Conservation (phyloP, 1,139 yeast species). For the Hyphopichia khmerensis region DNA sequence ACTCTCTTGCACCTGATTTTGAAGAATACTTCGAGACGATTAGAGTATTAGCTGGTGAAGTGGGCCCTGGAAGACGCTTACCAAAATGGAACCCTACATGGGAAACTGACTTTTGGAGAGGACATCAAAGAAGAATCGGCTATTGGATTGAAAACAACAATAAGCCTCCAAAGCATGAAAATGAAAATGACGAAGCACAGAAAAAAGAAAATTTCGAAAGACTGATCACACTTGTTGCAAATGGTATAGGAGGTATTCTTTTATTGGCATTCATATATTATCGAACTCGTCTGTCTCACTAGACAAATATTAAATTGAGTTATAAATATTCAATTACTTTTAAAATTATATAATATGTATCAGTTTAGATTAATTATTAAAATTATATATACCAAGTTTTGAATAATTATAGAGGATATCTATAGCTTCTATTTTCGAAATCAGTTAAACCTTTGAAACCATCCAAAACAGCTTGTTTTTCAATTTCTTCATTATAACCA, state of each 20-base stretch:
- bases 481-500: slow-evolving; percentile 22
- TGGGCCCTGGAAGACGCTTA: slow-evolving; percentile 24
- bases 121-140: slow-evolving; percentile 18
- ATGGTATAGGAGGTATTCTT: too few species aligned
- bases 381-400: too few species aligned
- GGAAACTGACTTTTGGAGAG: slow-evolving; percentile 16
- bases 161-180: neutral
- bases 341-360: neutral
- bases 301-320: too few species aligned
- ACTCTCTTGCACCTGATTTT: slow-evolving; percentile 19
- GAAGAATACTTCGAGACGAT: slow-evolving; percentile 22
- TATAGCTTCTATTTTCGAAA: slow-evolving; percentile 28
- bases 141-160: slow-evolving; percentile 13
- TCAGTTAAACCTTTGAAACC: slow-evolving; percentile 36
- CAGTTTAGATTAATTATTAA: neutral
- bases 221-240: neutral
- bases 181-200: neutral
- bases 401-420: slow-evolving; percentile 23
- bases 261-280: too few species aligned
- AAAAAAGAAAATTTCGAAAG: neutral
- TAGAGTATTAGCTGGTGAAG: slow-evolving; percentile 19
- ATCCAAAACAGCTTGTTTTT: slow-evolving; percentile 25
- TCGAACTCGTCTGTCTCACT: too few species aligned
- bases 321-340: too few species aligned
- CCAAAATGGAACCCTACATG: slow-evolving; percentile 22